Percentiles rank a stretch among this genome's conserved stretches.
Conservation (phyloP, 768 basidiomycete genomes). For the Pisolithus microcarpus region DNA sequence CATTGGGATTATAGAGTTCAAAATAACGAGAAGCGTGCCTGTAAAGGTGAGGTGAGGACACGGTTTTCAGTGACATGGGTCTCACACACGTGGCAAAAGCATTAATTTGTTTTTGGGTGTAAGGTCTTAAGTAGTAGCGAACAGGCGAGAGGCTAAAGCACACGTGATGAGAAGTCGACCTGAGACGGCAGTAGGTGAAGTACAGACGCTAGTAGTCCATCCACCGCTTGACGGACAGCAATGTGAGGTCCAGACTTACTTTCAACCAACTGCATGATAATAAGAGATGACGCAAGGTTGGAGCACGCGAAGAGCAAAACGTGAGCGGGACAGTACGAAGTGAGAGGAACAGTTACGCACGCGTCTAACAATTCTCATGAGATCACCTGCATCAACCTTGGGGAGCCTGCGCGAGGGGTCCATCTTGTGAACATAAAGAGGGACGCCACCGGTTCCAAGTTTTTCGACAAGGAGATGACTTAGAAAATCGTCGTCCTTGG, state of each 20-base stretch:
- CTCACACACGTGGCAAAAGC: slow-evolving; percentile 83
- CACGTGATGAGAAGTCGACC: slow-evolving; percentile 12
- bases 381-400: slow-evolving; percentile 60
- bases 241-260: slow-evolving; percentile 48
- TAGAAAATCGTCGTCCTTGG: slow-evolving; percentile 87
- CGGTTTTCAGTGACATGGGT: slow-evolving; percentile 20
- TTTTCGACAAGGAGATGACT: slow-evolving; percentile 86
- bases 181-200: neutral
- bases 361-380: slow-evolving; percentile 71
- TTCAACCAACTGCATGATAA: slow-evolving; percentile 45
- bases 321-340: slow-evolving; percentile 25
- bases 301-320: slow-evolving; percentile 10
- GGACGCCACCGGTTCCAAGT: slow-evolving; percentile 70
- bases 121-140: slow-evolving; percentile 68
- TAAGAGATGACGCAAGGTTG: slow-evolving; percentile 19
- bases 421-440: slow-evolving; percentile 89
- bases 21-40: slow-evolving; percentile 88
- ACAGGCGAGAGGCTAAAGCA: slow-evolving; percentile 58
- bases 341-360: slow-evolving; percentile 37
- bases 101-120: slow-evolving; percentile 81
- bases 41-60: slow-evolving; percentile 18
- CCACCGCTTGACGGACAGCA: slow-evolving; percentile 64
- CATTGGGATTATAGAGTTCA: slow-evolving; percentile 77
- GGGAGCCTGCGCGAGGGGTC: slow-evolving; percentile 70
- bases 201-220: slow-evolving; percentile 69